Evolutionary conservation across 148 eudicot species (phyloP).

Genomic region (Rhododendron williamsianum): DNA sequence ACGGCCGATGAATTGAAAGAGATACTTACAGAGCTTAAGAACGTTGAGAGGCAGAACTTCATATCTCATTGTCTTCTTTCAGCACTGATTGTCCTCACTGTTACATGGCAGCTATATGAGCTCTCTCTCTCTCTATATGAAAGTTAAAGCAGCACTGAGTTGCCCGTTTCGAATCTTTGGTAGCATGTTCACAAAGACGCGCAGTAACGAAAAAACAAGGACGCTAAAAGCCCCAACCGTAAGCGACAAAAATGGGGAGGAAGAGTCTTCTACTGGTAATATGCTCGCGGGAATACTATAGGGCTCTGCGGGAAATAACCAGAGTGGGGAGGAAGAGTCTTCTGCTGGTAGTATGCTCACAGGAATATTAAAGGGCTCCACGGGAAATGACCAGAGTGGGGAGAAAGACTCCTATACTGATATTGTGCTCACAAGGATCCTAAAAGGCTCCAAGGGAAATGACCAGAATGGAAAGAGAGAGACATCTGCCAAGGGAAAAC

Average conservation of each 20-base stretch:
- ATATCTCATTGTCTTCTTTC: neutral
- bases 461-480: constrained; percentile 12
- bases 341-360: constrained; percentile 24
- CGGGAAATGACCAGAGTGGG: neutral
- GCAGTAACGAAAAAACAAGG: neutral
- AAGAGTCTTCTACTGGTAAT: neutral
- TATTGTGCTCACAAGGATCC: too few relatives aligned
- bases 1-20: neutral
- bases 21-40: neutral
- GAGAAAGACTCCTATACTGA: too few relatives aligned
- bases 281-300: neutral
- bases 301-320: neutral
- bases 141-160: neutral
- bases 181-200: neutral
- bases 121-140: neutral
- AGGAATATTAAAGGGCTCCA: constrained; percentile 30
- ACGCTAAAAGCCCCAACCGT: neutral
- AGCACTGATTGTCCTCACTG: neutral
- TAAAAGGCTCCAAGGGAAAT: too few relatives aligned
- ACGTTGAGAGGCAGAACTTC: neutral
- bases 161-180: neutral
- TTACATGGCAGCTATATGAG: neutral
- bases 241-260: neutral
- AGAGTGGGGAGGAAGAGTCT: neutral
- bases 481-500: constrained; percentile 16